These are phyloP conservation scores for Stagonosporopsis vannaccii DNA, from an alignment of 2,329 filamentous ascomycete species.

Conservation along the genomic window DNA sequence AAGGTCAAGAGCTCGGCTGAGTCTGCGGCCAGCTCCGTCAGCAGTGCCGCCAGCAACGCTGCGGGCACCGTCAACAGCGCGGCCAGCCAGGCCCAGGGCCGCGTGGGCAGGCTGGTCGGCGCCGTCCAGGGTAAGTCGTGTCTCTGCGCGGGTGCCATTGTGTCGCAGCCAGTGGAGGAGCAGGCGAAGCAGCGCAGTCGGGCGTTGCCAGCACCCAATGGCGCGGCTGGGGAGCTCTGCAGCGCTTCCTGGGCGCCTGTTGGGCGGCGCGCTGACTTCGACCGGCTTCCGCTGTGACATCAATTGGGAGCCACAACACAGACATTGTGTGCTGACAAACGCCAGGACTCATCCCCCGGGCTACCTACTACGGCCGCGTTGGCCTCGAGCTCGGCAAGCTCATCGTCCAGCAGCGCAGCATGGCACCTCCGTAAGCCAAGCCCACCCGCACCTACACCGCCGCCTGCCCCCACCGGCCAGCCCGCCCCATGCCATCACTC, in stretches of 20 bases:
- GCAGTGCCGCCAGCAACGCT: slow-evolving; percentile 63
- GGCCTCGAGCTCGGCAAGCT: slow-evolving; percentile 86
- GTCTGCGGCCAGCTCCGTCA: slow-evolving; percentile 76
- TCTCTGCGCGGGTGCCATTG: slow-evolving; percentile 20
- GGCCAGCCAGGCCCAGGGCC: slow-evolving; percentile 84
- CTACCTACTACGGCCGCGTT: slow-evolving; percentile 92
- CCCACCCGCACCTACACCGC: background rate
- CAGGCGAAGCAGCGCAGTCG: background rate
- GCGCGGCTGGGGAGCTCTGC: slow-evolving; percentile 18
- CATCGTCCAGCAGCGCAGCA: slow-evolving; percentile 85
- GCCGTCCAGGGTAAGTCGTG: slow-evolving; percentile 82
- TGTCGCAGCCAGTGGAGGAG: background rate
- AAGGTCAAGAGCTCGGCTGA: slow-evolving; percentile 82
- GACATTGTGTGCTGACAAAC: slow-evolving; percentile 23
- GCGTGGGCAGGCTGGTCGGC: slow-evolving; percentile 77
- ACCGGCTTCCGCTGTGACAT: background rate
- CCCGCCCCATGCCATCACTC: background rate
- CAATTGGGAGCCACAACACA: background rate
- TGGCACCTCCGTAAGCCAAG: slow-evolving; percentile 86
- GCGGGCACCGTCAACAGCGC: slow-evolving; percentile 80
- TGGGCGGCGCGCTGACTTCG: slow-evolving; percentile 2
- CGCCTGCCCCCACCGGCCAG: background rate
- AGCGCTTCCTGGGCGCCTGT: slow-evolving; percentile 16
- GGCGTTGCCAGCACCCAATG: slow-evolving; percentile 22
- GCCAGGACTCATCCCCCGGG: slow-evolving; percentile 81